Base-by-base conservation (phyloP, 805 yeast genomes). In the Torulaspora gathmanii region DNA sequence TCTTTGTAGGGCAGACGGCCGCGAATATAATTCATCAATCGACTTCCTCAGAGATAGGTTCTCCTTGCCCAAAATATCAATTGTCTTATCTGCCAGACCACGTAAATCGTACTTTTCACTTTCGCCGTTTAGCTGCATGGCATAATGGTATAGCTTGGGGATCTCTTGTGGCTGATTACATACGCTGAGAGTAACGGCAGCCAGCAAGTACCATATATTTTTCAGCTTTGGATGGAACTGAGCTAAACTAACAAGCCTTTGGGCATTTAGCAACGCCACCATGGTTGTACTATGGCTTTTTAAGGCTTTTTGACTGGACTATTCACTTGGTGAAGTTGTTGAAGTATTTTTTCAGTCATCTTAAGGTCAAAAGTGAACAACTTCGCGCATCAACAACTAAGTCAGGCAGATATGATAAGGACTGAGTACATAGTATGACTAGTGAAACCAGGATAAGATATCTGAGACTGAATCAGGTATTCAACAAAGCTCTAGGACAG, bases 141-240 rank as follows among this genome's bases (percentile, higher is more conserved):
- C 88, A 66, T 82, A 82, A 50, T 85, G 85, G 61, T 83, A 84
- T 3, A 90, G 60, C 44, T 70, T 72, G 2, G 95, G 90, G 25
- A 88, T 77, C 51, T 86, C 96, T 40, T 82, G 78, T 0, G 96
- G 95, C 49, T 75, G 77, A 58, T 90, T 90, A 56, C 91, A 82
- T 5, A 83, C 89, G 1, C 91, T 78, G 39, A 89, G 72, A 8
- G 95, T 78, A 0, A 91, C 85, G 7, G 93, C 85, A 0, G 95
- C 91, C 16, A 88, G 69, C 30, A 80, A 68, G 59, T 82, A 86
- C 96, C 96, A 90, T 17, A 76, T 60, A 51, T 72, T 68, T 33
- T 71, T 66, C 23, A 87, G 71, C 9, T 64, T 64, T 1, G 86
- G 83, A 60, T 78, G 78, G 30, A 58, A 61, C 27, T 57, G 60